Evolutionary conservation across 2,329 filamentous ascomycete species (phyloP), one percentile per base, ranked within the genome.

Genomic region (Aotearoamyces nothofagi): DNA sequence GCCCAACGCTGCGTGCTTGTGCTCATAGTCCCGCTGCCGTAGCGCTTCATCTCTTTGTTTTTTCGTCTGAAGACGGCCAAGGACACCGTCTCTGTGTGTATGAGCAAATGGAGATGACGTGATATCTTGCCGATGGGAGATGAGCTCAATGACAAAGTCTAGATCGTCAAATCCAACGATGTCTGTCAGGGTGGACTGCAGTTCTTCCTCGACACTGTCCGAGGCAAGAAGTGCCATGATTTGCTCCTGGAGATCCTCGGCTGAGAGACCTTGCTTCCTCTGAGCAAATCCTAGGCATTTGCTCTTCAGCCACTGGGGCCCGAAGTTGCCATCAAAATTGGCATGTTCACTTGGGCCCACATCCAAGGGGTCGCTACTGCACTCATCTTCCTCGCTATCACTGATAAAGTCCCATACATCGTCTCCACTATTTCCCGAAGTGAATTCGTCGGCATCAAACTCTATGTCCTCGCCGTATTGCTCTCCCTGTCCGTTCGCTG

Each of bases 371-470:
- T 80, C 79, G 41, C 72, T 77, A 44, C 69, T 77, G 48, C 67
- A 61, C 5, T 67, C 61, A 32, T 76, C 75, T 12, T 72, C 70
- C 14, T 78, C 75, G 27, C 66, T 66, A 28, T 86, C 78, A 34
- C 76, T 83, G 45, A 92, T 82, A 33, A 92, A 73, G 49, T 94
- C 86, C 87, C 87, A 94, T 7, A 94, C 75, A 53, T 94, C 84
- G 33, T 87, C 79, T 4, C 70, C 69, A 11, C 67, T 71, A 24
- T 67, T 70, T 4, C 69, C 69, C 2, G 64, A 67, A 9, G 39
- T 41, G 24, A 45, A 36, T 15, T 61, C 60, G 20, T 81, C 75
- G 6, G 82, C 71, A 36, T 80, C 74, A 28, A 75, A 55, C 24
- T 75, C 61, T 19, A 75, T 54, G 30, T 73, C 64, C 9, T 65